These are phyloP conservation scores for Ormosia semicastrata DNA, from an alignment of 306 rosid species.

Conservation along the genomic window DNA sequence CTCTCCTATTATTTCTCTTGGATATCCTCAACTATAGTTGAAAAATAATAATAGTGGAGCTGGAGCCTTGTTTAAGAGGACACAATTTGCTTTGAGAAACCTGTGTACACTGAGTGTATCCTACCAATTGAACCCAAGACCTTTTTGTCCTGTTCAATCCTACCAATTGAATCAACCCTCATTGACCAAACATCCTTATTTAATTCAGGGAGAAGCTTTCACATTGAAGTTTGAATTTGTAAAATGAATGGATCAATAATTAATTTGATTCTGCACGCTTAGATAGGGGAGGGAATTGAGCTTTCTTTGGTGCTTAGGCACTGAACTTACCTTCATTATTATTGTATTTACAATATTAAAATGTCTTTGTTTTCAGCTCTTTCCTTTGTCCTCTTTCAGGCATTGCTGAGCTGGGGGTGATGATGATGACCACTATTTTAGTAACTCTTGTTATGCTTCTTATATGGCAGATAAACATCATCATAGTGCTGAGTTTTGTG, in stretches of 20 bases:
- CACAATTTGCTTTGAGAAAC: constrained; percentile 5
- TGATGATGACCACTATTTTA: constrained; percentile 95
- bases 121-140: background rate
- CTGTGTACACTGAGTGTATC: background rate
- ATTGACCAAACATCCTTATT: background rate
- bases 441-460: constrained; percentile 96
- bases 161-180: background rate
- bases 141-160: background rate
- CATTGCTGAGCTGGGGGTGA: constrained; percentile 95
- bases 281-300: constrained; percentile 6
- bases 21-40: constrained; percentile 5
- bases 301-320: background rate
- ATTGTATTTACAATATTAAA: background rate
- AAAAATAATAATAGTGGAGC: background rate
- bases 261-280: background rate
- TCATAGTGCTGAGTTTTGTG: constrained; percentile 63
- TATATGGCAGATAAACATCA: constrained; percentile 90
- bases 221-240: constrained; percentile 13
- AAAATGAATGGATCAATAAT: background rate
- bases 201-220: constrained; percentile 3
- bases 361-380: constrained; percentile 24
- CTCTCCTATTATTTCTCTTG: constrained; percentile 17
- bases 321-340: constrained; percentile 10
- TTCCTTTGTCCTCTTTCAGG: constrained; percentile 53
- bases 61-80: constrained; percentile 18